phyloP scores from a whole-genome alignment of 345 rosid genomes.

The Gossypium sturtianum region DNA sequence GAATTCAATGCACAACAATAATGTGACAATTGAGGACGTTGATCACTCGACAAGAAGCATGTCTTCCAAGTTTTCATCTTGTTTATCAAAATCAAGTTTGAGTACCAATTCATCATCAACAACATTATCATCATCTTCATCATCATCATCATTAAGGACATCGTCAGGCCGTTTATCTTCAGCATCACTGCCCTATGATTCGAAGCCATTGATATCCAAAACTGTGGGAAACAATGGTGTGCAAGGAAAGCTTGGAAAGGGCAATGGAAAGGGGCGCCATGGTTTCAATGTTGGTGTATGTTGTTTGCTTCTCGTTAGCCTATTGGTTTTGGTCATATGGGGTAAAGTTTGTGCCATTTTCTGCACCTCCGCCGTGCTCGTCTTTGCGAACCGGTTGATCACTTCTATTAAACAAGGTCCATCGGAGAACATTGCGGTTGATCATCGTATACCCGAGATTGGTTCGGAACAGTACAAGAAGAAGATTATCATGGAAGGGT shows the following conservation, averaged over 20 bases:
- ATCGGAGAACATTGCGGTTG: background rate
- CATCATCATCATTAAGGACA: background rate
- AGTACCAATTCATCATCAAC: background rate
- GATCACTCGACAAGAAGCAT: background rate
- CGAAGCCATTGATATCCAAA: background rate
- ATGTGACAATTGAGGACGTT: background rate
- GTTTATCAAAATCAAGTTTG: background rate
- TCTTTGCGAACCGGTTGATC: slow-evolving; percentile 20
- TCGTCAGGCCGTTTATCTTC: slow-evolving; percentile 10
- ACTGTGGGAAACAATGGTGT: background rate
- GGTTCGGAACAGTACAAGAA: slow-evolving; percentile 24
- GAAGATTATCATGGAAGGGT: slow-evolving; percentile 32
- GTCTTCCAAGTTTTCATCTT: background rate
- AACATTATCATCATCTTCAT: background rate
- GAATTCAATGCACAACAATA: background rate
- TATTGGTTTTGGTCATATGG: slow-evolving; percentile 37
- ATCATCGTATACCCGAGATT: background rate
- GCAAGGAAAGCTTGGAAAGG: slow-evolving; percentile 9
- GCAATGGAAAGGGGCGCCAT: background rate
- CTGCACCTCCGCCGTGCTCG: slow-evolving; percentile 43
- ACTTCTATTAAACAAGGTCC: background rate
- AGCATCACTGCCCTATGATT: background rate
- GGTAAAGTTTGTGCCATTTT: slow-evolving; percentile 50
- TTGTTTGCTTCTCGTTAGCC: slow-evolving; percentile 27
- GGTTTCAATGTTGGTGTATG: slow-evolving; percentile 9